Conservation (phyloP, 305 asterid genomes). For the Euphrasia arctica region DNA sequence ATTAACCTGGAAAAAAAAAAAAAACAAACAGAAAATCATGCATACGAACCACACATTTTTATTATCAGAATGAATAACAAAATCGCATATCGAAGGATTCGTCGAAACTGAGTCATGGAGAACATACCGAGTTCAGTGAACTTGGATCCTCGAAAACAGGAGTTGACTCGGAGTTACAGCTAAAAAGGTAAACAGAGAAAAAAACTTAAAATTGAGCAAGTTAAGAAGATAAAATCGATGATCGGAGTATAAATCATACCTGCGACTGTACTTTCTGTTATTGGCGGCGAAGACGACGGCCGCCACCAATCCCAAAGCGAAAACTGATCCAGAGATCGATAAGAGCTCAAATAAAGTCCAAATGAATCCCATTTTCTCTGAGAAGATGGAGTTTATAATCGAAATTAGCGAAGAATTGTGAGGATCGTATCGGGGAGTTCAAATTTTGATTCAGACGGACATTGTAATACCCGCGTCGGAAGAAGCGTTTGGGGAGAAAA, state of each 20-base stretch:
- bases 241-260: conserved; percentile 38
- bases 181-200: conserved; percentile 15
- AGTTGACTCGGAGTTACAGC: conserved; percentile 73
- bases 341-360: conserved; percentile 52
- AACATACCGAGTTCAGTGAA: conserved; percentile 63
- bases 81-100: not conserved
- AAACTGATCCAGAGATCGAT: conserved; percentile 42
- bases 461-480: not conserved
- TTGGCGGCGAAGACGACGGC: conserved; percentile 56
- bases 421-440: not conserved
- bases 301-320: conserved; percentile 45
- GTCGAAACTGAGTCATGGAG: conserved; percentile 9
- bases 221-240: not conserved
- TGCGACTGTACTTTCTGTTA: conserved; percentile 60
- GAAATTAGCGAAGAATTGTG: not conserved
- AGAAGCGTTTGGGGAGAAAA: no score
- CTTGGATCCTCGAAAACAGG: conserved; percentile 89
- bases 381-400: not conserved
- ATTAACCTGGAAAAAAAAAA: conserved; percentile 58
- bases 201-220: conserved; percentile 10
- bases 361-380: conserved; percentile 45
- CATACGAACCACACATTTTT: conserved; percentile 13
- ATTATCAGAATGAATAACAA: conserved; percentile 6
- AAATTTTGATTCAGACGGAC: not conserved
- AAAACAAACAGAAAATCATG: conserved; percentile 8